These are phyloP conservation scores for Klebsormidium nitens DNA, from an alignment of 139 green algal genomes.

Conservation along the genomic window DNA sequence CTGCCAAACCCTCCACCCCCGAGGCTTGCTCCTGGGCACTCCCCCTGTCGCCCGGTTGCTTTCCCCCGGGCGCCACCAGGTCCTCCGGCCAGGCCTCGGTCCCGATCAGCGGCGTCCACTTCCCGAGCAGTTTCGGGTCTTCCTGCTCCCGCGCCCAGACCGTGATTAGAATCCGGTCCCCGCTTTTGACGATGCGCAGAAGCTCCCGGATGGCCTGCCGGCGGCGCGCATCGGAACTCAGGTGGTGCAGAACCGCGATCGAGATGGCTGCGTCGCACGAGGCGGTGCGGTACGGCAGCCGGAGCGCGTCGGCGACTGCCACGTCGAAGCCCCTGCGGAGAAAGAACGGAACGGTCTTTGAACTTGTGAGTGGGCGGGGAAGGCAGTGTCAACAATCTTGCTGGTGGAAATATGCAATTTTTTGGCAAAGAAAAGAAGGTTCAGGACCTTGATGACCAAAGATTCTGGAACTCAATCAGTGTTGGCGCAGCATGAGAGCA, in stretches of 20 bases:
- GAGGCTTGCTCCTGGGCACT: not conserved
- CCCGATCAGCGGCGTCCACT: constrained; percentile 66
- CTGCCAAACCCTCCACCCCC: not conserved
- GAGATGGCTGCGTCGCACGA: constrained; percentile 82
- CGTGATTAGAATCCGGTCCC: constrained; percentile 49
- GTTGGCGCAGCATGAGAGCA: no score
- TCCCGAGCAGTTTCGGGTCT: constrained; percentile 73
- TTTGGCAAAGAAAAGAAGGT: no score
- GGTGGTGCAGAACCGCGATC: constrained; percentile 96
- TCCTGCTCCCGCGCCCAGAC: constrained; percentile 93
- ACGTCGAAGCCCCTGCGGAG: constrained; percentile 58
- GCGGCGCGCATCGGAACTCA: constrained; percentile 61
- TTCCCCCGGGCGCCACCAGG: not conserved
- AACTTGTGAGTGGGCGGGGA: no score
- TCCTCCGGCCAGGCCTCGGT: constrained; percentile 12
- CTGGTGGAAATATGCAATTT: no score
- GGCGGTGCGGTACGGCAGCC: constrained; percentile 61
- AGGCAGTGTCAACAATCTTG: no score
- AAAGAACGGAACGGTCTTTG: no score
- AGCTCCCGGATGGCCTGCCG: constrained; percentile 66
- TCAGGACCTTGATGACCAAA: no score
- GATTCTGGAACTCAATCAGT: no score
- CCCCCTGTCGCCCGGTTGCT: not conserved
- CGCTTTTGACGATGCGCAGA: constrained; percentile 57
- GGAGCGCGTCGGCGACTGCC: constrained; percentile 70